phyloP scores from a whole-genome alignment of 345 rosid genomes.

The Iberis pinnata region DNA sequence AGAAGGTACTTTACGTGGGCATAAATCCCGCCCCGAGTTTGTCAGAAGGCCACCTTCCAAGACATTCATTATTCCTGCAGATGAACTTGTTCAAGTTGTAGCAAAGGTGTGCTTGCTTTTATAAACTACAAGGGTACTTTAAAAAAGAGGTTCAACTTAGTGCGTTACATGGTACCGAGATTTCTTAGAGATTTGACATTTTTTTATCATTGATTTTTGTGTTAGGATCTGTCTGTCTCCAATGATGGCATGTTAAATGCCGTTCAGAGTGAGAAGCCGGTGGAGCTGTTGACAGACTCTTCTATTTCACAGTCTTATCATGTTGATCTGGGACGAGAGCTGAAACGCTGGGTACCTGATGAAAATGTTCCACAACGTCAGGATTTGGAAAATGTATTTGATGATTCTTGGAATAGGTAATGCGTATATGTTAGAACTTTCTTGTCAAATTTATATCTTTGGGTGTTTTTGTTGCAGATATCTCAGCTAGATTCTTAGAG shows the following conservation, averaged over 20 bases:
- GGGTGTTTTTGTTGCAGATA: too few relatives aligned
- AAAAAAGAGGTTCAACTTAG: background rate
- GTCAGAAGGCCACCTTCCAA: background rate
- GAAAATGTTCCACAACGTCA: slow-evolving; percentile 31
- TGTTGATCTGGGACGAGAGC: slow-evolving; percentile 58
- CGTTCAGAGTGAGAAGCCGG: slow-evolving; percentile 43
- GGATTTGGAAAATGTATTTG: background rate
- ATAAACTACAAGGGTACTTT: background rate
- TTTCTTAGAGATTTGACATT: background rate
- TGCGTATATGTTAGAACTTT: background rate
- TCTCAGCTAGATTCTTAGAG: background rate
- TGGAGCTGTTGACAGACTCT: slow-evolving; percentile 71
- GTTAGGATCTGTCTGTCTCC: slow-evolving; percentile 67
- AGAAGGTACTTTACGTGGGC: background rate
- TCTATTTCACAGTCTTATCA: slow-evolving; percentile 55
- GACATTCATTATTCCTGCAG: background rate
- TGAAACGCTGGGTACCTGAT: slow-evolving; percentile 82
- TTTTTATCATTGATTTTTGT: slow-evolving; percentile 3
- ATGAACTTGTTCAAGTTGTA: background rate
- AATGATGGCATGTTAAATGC: slow-evolving; percentile 48
- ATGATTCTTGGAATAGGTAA: background rate
- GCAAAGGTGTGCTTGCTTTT: background rate
- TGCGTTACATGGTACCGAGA: background rate
- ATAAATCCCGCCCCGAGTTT: background rate
- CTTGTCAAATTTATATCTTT: background rate